Percentiles rank a stretch among this genome's conserved stretches.
Conservation (phyloP, 1,139 yeast genomes). For the Debaryomyces udenii region DNA sequence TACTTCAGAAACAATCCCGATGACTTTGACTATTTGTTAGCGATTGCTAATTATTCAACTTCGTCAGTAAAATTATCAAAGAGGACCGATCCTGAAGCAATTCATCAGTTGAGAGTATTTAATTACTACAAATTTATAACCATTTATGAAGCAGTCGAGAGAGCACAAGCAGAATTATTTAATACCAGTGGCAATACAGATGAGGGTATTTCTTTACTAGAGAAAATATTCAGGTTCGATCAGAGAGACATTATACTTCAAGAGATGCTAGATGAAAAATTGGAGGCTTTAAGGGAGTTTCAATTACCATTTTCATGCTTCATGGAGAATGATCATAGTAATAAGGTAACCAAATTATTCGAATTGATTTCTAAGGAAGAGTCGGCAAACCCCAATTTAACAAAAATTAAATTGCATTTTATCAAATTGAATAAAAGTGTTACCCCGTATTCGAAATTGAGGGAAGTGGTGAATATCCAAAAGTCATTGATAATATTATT, state of each 20-base stretch:
- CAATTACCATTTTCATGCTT: slow-evolving; percentile 34
- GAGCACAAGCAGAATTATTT: slow-evolving; percentile 37
- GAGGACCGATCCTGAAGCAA: slow-evolving; percentile 41
- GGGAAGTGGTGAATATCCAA: slow-evolving; percentile 34
- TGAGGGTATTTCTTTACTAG: slow-evolving; percentile 37
- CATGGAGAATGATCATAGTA: slow-evolving; percentile 26
- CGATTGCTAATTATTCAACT: slow-evolving; percentile 47
- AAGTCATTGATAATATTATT: slow-evolving; percentile 32
- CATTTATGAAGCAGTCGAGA: slow-evolving; percentile 36
- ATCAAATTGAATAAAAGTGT: slow-evolving; percentile 18
- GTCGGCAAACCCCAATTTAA: slow-evolving; percentile 11
- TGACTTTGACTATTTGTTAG: slow-evolving; percentile 44
- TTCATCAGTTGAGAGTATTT: slow-evolving; percentile 43
- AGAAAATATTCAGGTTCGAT: slow-evolving; percentile 44
- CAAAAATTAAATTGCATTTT: slow-evolving; percentile 20
- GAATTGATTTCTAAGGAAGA: slow-evolving; percentile 19
- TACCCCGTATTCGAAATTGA: slow-evolving; percentile 41
- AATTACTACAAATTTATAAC: slow-evolving; percentile 44
- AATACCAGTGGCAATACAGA: slow-evolving; percentile 27
- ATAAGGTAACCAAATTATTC: slow-evolving; percentile 22
- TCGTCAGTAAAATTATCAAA: slow-evolving; percentile 43
- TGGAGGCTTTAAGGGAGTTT: slow-evolving; percentile 28
- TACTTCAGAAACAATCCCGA: slow-evolving; percentile 35
- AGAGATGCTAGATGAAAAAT: slow-evolving; percentile 40
- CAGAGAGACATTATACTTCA: slow-evolving; percentile 42